Evolutionary conservation across 2,329 filamentous ascomycete genomes (phyloP).

Genomic region (Drechslera avenae): DNA sequence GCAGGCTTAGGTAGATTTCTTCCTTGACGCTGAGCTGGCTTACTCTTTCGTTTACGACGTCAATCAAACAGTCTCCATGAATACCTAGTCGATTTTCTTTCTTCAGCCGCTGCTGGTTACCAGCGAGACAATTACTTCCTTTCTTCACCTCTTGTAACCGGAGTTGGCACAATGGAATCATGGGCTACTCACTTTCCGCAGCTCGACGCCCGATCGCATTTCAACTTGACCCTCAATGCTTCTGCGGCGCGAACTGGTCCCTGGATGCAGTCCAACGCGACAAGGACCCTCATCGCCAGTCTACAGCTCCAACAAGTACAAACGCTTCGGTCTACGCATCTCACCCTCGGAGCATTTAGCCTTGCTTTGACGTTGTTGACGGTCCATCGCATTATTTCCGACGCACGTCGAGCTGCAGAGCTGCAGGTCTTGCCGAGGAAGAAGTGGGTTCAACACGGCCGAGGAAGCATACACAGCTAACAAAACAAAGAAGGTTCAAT

Average conservation of each 20-base stretch:
- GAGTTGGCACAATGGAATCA: constrained; percentile 46
- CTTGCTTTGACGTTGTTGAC: constrained; percentile 43
- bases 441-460: constrained; percentile 29
- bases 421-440: constrained; percentile 39
- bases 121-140: constrained; percentile 43
- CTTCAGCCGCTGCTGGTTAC: constrained; percentile 49
- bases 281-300: constrained; percentile 40
- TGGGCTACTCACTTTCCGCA: constrained; percentile 39
- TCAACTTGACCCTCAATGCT: constrained; percentile 46
- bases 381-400: constrained; percentile 46
- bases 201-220: constrained; percentile 45
- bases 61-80: constrained; percentile 45
- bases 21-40: constrained; percentile 44
- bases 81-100: constrained; percentile 40
- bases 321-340: constrained; percentile 47
- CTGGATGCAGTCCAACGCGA: constrained; percentile 40
- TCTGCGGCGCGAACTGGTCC: constrained; percentile 35
- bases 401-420: constrained; percentile 44
- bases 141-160: constrained; percentile 34
- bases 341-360: constrained; percentile 48
- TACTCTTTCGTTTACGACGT: constrained; percentile 41
- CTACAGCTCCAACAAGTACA: constrained; percentile 47
- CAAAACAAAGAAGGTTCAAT: constrained; percentile 37
- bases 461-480: constrained; percentile 15
- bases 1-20: constrained; percentile 46